phyloP scores from a whole-genome alignment of 106 monocot species.

The Apostasia shenzhenica region DNA sequence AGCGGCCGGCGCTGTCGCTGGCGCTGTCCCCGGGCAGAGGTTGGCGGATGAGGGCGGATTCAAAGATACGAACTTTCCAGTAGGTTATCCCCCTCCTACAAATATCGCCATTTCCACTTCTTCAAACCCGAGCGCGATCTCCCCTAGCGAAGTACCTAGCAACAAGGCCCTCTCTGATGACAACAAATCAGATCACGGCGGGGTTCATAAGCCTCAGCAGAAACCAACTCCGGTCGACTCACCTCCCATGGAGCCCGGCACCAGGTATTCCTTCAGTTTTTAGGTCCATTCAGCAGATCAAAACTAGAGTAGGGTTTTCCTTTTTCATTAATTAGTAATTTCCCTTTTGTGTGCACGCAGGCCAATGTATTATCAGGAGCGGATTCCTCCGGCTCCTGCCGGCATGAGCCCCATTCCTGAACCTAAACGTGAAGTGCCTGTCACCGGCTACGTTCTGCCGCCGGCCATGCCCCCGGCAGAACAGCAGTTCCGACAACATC shows the following conservation, averaged over 20 bases:
- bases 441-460: constrained; percentile 1
- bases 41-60: constrained; percentile 5
- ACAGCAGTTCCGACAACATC: constrained; percentile 20
- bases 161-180: constrained; percentile 45
- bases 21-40: neutral
- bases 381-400: neutral
- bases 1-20: constrained; percentile 1
- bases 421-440: constrained; percentile 14
- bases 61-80: constrained; percentile 1
- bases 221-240: constrained; percentile 2
- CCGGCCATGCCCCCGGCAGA: neutral
- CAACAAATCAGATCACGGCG: constrained; percentile 47
- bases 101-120: constrained; percentile 2
- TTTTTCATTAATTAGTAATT: neutral
- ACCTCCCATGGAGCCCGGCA: neutral
- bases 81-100: constrained; percentile 8
- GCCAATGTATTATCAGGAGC: constrained; percentile 13
- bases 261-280: constrained; percentile 3
- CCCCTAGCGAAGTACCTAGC: constrained; percentile 46
- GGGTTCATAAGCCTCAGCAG: constrained; percentile 12
- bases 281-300: neutral
- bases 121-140: constrained; percentile 8
- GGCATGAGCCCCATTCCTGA: constrained; percentile 10
- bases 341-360: neutral
- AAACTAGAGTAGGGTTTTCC: neutral